phyloP scores from a whole-genome alignment of 1,139 yeast species.

The Geotrichum citri-aurantii region DNA sequence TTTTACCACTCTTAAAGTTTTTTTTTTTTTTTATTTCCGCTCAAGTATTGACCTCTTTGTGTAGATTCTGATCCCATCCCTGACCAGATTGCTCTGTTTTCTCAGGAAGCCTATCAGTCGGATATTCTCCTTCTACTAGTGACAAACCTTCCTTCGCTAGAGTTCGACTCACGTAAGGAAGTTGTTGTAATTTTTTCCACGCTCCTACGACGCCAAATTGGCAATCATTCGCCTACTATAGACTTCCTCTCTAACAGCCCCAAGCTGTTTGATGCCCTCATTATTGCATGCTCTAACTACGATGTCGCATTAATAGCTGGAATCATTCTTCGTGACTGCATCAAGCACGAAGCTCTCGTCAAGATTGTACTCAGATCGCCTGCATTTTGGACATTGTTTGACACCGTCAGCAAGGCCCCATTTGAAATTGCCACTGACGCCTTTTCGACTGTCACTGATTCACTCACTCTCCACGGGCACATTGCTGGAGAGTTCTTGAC shows the following conservation, averaged over 20 bases:
- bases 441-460: constrained; percentile 60
- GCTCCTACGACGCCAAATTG: constrained; percentile 72
- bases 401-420: constrained; percentile 44
- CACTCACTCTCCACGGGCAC: constrained; percentile 55
- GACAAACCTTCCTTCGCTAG: constrained; percentile 54
- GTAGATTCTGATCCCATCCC: constrained; percentile 59
- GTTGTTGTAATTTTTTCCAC: constrained; percentile 69
- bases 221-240: constrained; percentile 69
- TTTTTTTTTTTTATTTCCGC: constrained; percentile 1
- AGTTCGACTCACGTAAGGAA: constrained; percentile 86
- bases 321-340: constrained; percentile 75
- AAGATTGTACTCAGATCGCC: constrained; percentile 51
- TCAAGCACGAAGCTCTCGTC: constrained; percentile 70
- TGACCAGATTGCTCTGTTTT: constrained; percentile 61
- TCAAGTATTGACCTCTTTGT: constrained; percentile 20
- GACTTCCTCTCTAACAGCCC: constrained; percentile 72
- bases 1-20: background rate
- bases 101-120: constrained; percentile 69
- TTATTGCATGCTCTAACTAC: constrained; percentile 63
- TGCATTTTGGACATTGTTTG: constrained; percentile 76
- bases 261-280: constrained; percentile 53
- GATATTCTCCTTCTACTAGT: constrained; percentile 64
- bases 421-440: constrained; percentile 33
- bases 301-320: constrained; percentile 76
- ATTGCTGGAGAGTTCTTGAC: constrained; percentile 63